Percentiles rank a stretch among this genome's conserved stretches.
Evolutionary conservation across 495 filamentous ascomycete species (phyloP).

Genomic region (Penicillium bovifimosum): DNA sequence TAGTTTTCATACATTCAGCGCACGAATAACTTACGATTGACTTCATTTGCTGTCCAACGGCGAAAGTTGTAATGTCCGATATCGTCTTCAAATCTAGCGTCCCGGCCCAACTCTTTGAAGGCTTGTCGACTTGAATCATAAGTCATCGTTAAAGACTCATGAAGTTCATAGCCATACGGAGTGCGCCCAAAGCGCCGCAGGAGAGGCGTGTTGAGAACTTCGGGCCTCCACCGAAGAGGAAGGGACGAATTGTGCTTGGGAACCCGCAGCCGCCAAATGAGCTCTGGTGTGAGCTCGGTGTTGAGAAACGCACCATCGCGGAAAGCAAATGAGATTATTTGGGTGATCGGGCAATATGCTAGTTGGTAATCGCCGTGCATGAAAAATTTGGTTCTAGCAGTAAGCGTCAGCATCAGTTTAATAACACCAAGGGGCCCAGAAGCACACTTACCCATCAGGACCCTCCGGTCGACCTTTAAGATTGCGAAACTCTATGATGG

Average conservation of each 20-base stretch:
- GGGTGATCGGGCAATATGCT: conserved; percentile 25
- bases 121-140: conserved; percentile 17
- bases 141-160: conserved; percentile 20
- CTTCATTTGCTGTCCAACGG: conserved; percentile 28
- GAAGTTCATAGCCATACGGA: conserved; percentile 20
- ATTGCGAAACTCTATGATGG: conserved; percentile 26
- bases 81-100: conserved; percentile 27
- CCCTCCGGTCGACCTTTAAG: conserved; percentile 26
- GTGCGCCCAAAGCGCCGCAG: conserved; percentile 20
- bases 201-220: conserved; percentile 23
- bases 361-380: conserved; percentile 30
- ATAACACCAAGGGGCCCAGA: background rate
- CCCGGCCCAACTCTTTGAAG: conserved; percentile 16
- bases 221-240: conserved; percentile 20
- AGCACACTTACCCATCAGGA: conserved; percentile 19
- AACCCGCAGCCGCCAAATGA: conserved; percentile 26
- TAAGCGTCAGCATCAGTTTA: conserved; percentile 6
- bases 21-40: conserved; percentile 16
- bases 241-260: conserved; percentile 19
- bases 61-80: conserved; percentile 31
- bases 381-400: conserved; percentile 28
- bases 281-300: conserved; percentile 22
- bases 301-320: conserved; percentile 25
- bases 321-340: conserved; percentile 29
- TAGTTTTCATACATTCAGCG: no score